Percentiles rank a stretch among this genome's conserved stretches.
phyloP scores from a whole-genome alignment of 768 basidiomycete species.

The Trametes punicea region DNA sequence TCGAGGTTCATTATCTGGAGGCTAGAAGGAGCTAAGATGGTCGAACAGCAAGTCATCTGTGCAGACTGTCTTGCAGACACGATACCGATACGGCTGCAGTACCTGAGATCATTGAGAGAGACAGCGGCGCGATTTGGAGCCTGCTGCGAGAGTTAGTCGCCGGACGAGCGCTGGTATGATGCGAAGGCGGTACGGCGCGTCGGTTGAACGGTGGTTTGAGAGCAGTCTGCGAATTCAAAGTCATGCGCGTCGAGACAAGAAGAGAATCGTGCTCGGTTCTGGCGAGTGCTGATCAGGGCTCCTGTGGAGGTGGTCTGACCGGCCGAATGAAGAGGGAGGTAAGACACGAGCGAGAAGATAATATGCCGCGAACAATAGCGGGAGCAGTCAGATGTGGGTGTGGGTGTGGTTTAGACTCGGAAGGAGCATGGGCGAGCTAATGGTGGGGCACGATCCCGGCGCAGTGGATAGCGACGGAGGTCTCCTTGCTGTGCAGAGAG shows the following conservation, averaged over 20 bases:
- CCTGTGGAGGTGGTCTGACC: conserved; percentile 9
- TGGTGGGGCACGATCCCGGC: not conserved
- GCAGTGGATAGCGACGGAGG: not conserved
- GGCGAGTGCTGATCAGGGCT: not conserved
- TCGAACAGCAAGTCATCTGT: too few relatives aligned
- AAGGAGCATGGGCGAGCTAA: not conserved
- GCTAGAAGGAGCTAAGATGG: not conserved
- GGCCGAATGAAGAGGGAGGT: conserved; percentile 8
- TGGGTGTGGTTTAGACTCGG: not conserved
- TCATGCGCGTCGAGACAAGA: not conserved
- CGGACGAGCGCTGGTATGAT: conserved; percentile 6
- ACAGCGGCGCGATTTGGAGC: not conserved
- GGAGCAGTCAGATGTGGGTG: conserved; percentile 6
- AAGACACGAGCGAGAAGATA: conserved; percentile 5
- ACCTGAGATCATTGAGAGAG: too few relatives aligned
- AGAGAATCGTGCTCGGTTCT: not conserved
- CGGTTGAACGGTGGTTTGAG: not conserved
- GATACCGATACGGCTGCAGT: not conserved
- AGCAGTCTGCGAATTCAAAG: not conserved
- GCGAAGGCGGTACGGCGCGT: not conserved
- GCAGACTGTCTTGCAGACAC: too few relatives aligned
- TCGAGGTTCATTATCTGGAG: not conserved
- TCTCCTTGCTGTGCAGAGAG: not conserved
- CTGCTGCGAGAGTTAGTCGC: not conserved
- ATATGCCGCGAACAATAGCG: conserved; percentile 7